Conservation (phyloP, 2,329 filamentous ascomycete species). For the Monosporascus sp. region DNA sequence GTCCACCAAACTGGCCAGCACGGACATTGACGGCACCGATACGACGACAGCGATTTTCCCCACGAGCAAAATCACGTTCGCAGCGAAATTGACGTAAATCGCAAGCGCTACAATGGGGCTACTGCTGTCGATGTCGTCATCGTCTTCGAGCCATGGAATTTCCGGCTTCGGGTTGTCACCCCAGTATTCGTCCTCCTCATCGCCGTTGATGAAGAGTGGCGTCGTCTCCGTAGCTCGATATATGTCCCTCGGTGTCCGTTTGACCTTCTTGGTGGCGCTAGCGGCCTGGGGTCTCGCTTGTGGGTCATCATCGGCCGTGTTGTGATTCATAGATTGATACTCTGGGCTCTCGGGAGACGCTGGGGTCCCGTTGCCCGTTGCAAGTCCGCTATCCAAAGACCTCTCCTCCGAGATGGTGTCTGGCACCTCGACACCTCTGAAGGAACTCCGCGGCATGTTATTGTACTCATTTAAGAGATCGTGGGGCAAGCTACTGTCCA, state of each 20-base stretch:
- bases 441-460: slow-evolving; percentile 50
- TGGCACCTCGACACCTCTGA: slow-evolving; percentile 56
- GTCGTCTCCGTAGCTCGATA: slow-evolving; percentile 70
- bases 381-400: neutral
- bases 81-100: slow-evolving; percentile 78
- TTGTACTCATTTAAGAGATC: slow-evolving; percentile 88
- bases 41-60: slow-evolving; percentile 74
- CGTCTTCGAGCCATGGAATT: slow-evolving; percentile 65
- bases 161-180: slow-evolving; percentile 41
- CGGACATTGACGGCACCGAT: slow-evolving; percentile 75
- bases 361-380: neutral
- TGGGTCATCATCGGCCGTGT: slow-evolving; percentile 6
- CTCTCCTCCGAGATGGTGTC: slow-evolving; percentile 70
- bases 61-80: slow-evolving; percentile 68
- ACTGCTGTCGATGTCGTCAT: slow-evolving; percentile 65
- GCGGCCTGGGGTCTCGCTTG: slow-evolving; percentile 3
- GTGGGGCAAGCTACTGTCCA: slow-evolving; percentile 90
- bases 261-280: slow-evolving; percentile 47
- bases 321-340: slow-evolving; percentile 1
- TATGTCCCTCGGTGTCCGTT: slow-evolving; percentile 78
- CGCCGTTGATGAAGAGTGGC: slow-evolving; percentile 53
- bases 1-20: slow-evolving; percentile 74
- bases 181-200: slow-evolving; percentile 37
- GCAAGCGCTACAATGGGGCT: slow-evolving; percentile 77
- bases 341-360: slow-evolving; percentile 5